Base-by-base conservation (phyloP, 176 grass and related monocot genomes). In the Oropetium thomaeum region DNA sequence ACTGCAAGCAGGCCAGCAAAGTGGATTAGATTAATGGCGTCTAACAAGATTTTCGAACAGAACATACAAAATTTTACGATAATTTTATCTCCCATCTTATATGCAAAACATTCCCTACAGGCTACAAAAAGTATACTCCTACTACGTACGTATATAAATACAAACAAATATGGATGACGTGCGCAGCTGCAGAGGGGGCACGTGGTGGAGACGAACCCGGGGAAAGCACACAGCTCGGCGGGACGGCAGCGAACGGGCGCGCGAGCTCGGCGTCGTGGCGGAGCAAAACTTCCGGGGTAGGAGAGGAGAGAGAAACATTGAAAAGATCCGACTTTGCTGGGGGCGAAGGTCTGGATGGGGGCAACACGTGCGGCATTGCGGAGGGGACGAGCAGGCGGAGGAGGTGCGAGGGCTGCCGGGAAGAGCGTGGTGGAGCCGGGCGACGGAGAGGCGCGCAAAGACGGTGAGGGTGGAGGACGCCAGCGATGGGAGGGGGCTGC, bases 381-480 rank as follows among this genome's bases (percentile, higher is more conserved):
- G 86, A 48, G 49, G 54, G 44, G 34, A 30, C 65, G 63, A 42
- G 57, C 43, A 78, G 62, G 62, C 16, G 51, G 66, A 69, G 60
- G 75, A 29, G 86, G 62, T 72, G 75, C 53, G 38, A 64, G 81
- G 45, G 58, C 45, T 47, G 73, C 47, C 58, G 34, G 5, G 22
- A 62, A 77, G 69, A 69, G 63, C 8, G 7, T 23, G 59, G 30
- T 34, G 45, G 84, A 49, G 30, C 39, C 48, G 1, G 47, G 17
- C 29, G 42, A 62, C 55, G 78, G 59, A 41, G 68, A 63, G 79
- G 59, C 58, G 73, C 67, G 67, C 73, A 79, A 57, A 61, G 52
- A 83, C 79, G 71, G 87, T 81, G 87, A 81, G 77, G 87, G 82
- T 79, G 82, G 82, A 85, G 87, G 72, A 89, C 52, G 80, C 79